Percentiles rank a stretch among this genome's conserved stretches.
Evolutionary conservation across 495 filamentous ascomycete genomes (phyloP).

Genomic region (Letharia columbiana): DNA sequence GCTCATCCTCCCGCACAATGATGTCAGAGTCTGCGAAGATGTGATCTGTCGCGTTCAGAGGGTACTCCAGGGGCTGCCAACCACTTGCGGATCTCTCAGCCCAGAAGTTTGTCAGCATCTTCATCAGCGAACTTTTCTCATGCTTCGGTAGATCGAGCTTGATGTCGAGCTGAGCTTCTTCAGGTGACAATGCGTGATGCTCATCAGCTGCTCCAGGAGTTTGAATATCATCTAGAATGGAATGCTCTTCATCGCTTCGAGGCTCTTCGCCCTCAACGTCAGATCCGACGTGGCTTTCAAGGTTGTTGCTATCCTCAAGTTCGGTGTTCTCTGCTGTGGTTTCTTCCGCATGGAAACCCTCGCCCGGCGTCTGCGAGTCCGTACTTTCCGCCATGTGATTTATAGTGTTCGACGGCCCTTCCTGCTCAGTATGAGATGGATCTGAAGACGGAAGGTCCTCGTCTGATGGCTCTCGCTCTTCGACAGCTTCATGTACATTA

Average conservation of each 20-base stretch:
- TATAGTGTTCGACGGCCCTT: conserved; percentile 20
- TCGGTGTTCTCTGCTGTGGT: conserved; percentile 39
- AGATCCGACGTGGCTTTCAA: conserved; percentile 47
- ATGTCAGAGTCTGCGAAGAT: conserved; percentile 97
- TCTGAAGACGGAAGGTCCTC: conserved; percentile 41
- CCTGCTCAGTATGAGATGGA: conserved; percentile 19
- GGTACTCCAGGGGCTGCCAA: conserved; percentile 92
- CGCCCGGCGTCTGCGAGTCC: conserved; percentile 21
- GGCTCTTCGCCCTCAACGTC: conserved; percentile 59
- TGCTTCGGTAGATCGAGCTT: conserved; percentile 79
- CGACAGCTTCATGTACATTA: conserved; percentile 85
- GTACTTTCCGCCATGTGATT: conserved; percentile 23
- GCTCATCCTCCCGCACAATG: conserved; percentile 94
- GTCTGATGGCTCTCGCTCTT: conserved; percentile 66
- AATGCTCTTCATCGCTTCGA: conserved; percentile 60
- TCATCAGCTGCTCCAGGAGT: conserved; percentile 58
- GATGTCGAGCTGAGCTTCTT: conserved; percentile 48
- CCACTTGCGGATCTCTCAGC: conserved; percentile 93
- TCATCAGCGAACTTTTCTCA: conserved; percentile 84
- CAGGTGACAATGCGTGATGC: conserved; percentile 49
- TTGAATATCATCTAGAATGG: conserved; percentile 54
- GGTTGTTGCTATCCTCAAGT: conserved; percentile 40
- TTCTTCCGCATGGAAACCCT: conserved; percentile 27
- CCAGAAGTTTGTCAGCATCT: conserved; percentile 95
- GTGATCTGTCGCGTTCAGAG: conserved; percentile 78